Evolutionary conservation across 2,329 filamentous ascomycete species (phyloP).

Genomic region (Fusarium duplospermum): DNA sequence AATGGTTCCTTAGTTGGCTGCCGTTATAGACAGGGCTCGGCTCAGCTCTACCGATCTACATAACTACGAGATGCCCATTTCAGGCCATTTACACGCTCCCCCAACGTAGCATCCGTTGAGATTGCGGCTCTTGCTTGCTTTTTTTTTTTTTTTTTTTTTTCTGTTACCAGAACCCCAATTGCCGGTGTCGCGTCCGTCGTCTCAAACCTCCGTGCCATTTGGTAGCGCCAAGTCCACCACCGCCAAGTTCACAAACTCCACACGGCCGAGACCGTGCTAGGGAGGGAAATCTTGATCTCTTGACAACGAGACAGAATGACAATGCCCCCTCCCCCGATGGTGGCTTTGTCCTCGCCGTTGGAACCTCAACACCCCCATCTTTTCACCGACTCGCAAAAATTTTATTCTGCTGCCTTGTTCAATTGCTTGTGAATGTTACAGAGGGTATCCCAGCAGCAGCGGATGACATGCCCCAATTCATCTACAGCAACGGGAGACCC

Average conservation of each 20-base stretch:
- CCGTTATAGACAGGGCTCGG: constrained; percentile 2
- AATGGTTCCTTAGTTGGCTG: not conserved
- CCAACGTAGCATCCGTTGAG: not conserved
- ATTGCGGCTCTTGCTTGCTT: constrained; percentile 17
- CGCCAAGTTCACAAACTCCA: not conserved
- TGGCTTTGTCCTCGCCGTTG: constrained; percentile 20
- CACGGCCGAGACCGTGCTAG: not conserved
- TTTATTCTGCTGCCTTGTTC: constrained; percentile 1
- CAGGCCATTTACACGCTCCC: not conserved
- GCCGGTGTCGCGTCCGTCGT: not conserved
- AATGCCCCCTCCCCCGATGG: not conserved
- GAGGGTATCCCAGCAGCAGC: not conserved
- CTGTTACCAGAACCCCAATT: not conserved
- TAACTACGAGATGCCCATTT: not conserved
- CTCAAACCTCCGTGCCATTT: not conserved
- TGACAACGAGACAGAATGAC: not conserved
- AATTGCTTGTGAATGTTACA: not conserved
- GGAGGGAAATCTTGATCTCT: not conserved
- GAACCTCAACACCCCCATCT: not conserved
- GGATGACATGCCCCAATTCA: constrained; percentile 20
- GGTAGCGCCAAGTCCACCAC: not conserved
- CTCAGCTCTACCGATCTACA: constrained; percentile 1
- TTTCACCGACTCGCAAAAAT: not conserved
- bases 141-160: too few relatives aligned
- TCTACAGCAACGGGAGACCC: constrained; percentile 4